These are phyloP conservation scores for Brassica nigra DNA, from an alignment of 345 rosid species.

Conservation along the genomic window DNA sequence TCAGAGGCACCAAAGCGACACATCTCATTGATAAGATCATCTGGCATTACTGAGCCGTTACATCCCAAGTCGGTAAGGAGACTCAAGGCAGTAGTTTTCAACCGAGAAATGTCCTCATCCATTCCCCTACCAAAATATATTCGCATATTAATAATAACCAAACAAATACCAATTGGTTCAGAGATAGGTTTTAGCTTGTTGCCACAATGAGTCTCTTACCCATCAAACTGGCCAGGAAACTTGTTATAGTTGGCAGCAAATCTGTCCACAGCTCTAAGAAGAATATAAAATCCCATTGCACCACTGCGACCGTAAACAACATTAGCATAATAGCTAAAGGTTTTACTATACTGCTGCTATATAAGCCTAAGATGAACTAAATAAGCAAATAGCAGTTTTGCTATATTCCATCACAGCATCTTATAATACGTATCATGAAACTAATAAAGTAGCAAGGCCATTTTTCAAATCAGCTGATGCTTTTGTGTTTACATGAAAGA, in stretches of 20 bases:
- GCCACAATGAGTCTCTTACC: constrained; percentile 49
- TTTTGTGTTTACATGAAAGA: constrained; percentile 9
- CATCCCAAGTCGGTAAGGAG: constrained; percentile 88
- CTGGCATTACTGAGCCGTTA: constrained; percentile 74
- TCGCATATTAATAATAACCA: constrained; percentile 9
- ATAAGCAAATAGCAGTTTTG: constrained; percentile 14
- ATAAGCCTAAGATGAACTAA: not conserved
- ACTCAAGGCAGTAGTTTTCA: constrained; percentile 68
- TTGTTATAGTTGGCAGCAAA: constrained; percentile 85
- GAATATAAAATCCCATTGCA: constrained; percentile 79
- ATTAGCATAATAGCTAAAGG: constrained; percentile 15
- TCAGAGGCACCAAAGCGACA: constrained; percentile 96
- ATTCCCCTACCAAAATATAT: constrained; percentile 50
- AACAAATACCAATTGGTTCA: not conserved
- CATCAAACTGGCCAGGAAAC: constrained; percentile 93
- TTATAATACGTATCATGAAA: not conserved
- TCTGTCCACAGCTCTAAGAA: constrained; percentile 88
- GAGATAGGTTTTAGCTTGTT: not conserved
- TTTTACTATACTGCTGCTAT: not conserved
- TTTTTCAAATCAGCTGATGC: constrained; percentile 10
- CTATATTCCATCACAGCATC: constrained; percentile 2
- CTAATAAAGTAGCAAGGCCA: constrained; percentile 18
- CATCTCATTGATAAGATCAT: constrained; percentile 93
- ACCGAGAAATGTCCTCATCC: constrained; percentile 89
- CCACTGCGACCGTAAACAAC: constrained; percentile 48